Conservation (phyloP, 2,329 filamentous ascomycete species). For the Orbilia ellipsospora region DNA sequence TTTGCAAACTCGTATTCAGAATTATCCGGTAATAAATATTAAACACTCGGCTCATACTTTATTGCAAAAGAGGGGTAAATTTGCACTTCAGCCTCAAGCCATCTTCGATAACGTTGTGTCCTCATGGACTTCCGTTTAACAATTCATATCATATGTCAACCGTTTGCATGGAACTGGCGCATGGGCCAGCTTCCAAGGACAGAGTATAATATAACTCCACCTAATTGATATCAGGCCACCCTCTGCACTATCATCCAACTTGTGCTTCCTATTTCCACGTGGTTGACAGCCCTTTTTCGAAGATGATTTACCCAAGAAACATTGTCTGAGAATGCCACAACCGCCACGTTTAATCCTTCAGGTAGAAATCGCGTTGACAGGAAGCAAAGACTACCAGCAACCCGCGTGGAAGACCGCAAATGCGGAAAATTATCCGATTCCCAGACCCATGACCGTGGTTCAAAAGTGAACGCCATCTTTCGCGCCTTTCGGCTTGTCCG, state of each 20-base stretch:
- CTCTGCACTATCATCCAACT: constrained; percentile 6
- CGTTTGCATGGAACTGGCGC: no score
- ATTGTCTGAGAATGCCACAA: constrained; percentile 39
- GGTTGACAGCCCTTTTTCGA: constrained; percentile 37
- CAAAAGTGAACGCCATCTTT: constrained; percentile 37
- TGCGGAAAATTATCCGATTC: constrained; percentile 16
- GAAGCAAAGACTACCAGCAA: not conserved
- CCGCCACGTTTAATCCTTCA: constrained; percentile 24
- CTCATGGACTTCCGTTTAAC: no score
- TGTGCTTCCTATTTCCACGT: constrained; percentile 31
- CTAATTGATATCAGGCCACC: constrained; percentile 32
- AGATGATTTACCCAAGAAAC: constrained; percentile 16
- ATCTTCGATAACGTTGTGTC: no score
- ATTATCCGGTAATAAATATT: no score
- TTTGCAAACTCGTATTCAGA: no score
- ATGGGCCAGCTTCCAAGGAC: no score
- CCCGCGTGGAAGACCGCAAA: not conserved
- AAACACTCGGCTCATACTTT: no score
- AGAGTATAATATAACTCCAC: not conserved
- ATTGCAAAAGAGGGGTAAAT: no score
- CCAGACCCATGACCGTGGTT: constrained; percentile 39
- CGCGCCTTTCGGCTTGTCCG: constrained; percentile 40
- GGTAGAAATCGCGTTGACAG: not conserved
- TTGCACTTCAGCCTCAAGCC: no score
- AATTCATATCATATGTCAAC: no score